Percentiles rank a stretch among this genome's conserved stretches.
Conservation (phyloP, 805 yeast genomes). For the Pichia occidentalis region DNA sequence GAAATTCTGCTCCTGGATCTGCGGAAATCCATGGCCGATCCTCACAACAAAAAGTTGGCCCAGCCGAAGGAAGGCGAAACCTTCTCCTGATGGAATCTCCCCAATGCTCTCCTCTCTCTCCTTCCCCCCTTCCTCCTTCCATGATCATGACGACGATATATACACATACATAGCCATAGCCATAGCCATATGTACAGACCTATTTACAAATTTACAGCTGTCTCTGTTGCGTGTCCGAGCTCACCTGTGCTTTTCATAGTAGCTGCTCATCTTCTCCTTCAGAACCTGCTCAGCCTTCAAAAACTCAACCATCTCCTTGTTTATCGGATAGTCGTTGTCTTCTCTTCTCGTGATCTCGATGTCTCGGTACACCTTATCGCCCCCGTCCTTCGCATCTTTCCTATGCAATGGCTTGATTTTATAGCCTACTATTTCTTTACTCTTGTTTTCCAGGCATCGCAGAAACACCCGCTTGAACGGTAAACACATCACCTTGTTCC, state of each 20-base stretch:
- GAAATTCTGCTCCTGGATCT: constrained; percentile 86
- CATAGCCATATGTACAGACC: too few species aligned
- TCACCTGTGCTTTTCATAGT: constrained; percentile 18
- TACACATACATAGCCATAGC: too few species aligned
- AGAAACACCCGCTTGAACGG: constrained; percentile 45
- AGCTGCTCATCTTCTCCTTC: constrained; percentile 24
- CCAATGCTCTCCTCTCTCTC: too few species aligned
- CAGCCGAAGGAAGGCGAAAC: constrained; percentile 91
- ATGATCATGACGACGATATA: too few species aligned
- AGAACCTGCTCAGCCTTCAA: constrained; percentile 28
- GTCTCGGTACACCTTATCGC: constrained; percentile 20
- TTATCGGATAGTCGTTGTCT: constrained; percentile 30
- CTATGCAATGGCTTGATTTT: constrained; percentile 23
- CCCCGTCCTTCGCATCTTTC: constrained; percentile 6
- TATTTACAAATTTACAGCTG: background rate
- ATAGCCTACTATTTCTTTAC: constrained; percentile 25
- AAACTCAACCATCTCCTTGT: constrained; percentile 22
- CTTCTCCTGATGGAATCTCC: too few species aligned
- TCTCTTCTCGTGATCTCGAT: constrained; percentile 34
- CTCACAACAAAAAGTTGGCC: constrained; percentile 72
- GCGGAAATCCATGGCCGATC: constrained; percentile 83
- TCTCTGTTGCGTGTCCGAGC: background rate
- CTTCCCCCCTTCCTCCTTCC: too few species aligned
- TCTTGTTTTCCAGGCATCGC: constrained; percentile 31
- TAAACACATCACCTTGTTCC: constrained; percentile 36